Percentiles rank a stretch among this genome's conserved stretches.
These are phyloP conservation scores for Terfezia claveryi DNA, from an alignment of 495 filamentous ascomycete genomes.

Conservation along the genomic window DNA sequence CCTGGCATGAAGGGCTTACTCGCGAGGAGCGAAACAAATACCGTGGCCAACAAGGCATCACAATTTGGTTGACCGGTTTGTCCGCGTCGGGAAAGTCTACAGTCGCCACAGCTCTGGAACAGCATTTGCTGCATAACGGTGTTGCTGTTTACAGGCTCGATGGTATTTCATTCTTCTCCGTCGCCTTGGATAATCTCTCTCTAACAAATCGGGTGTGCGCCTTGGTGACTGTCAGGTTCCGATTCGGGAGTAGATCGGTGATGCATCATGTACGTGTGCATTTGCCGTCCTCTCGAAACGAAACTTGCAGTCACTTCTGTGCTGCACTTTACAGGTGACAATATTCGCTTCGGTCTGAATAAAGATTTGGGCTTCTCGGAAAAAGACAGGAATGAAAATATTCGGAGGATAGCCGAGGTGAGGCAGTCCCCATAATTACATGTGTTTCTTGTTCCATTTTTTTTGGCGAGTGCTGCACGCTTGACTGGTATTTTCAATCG, in stretches of 20 bases:
- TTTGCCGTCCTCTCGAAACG: too few species aligned
- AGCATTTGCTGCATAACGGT: slow-evolving; percentile 69
- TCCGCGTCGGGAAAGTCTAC: slow-evolving; percentile 93
- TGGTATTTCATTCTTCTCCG: slow-evolving; percentile 19
- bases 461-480: too few species aligned
- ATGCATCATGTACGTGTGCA: too few species aligned
- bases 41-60: slow-evolving; percentile 72
- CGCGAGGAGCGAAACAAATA: slow-evolving; percentile 58
- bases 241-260: too few species aligned
- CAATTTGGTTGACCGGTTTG: slow-evolving; percentile 93
- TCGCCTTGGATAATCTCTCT: too few species aligned
- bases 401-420: slow-evolving; percentile 79
- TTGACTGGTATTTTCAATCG: too few species aligned
- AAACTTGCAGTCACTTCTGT: too few species aligned
- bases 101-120: slow-evolving; percentile 85
- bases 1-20: slow-evolving; percentile 45
- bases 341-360: slow-evolving; percentile 94
- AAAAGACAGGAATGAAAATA: slow-evolving; percentile 88
- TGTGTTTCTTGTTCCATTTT: background rate
- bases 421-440: slow-evolving; percentile 1
- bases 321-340: slow-evolving; percentile 36
- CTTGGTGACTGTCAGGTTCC: too few species aligned
- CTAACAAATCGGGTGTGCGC: too few species aligned
- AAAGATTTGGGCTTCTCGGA: slow-evolving; percentile 91
- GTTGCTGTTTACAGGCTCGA: slow-evolving; percentile 80